Evolutionary conservation across 306 rosid species (phyloP), one percentile per base, ranked within the genome.

Genomic region (Chamaecrista fasciculata): DNA sequence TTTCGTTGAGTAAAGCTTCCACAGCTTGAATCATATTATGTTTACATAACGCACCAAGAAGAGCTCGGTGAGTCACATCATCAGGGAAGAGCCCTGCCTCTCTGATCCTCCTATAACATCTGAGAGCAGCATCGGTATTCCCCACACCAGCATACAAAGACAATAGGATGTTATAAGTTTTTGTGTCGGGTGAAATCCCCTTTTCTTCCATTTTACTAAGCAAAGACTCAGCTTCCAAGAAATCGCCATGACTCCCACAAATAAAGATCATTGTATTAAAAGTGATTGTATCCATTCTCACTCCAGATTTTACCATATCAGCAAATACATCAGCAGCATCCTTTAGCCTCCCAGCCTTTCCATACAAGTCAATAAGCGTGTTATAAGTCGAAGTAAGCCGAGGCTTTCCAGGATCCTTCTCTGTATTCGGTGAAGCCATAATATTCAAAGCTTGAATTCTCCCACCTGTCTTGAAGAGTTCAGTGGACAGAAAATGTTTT

Each of bases 381-480:
- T 94, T 94, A 70, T 80, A 94, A 1, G 98, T 94, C 25, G 88
- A 76, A 37, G 98, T 74, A 7, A 80, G 85, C 12, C 69, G 72
- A 33, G 97, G 92, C 75, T 85, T 90, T 56, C 42, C 65, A 0
- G 60, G 70, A 47, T 61, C 49, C 62, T 31, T 76, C 66, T 76
- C 90, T 8, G 42, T 15, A 19, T 62, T 75, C 36, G 18, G 25
- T 1, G 80, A 73, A 15, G 12, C 1, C 55, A 19, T 40, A 59
- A 2, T 2, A 55, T 74, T 75, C 24, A 83, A 77, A 42, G 40
- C 69, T 18, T 75, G 77, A 56, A 39, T 69, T 73, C 97, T 87
- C 57, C 82, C 82, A 69, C 97, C 96, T 1, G 80, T 84, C 94
- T 81, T 90, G 83, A 94, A 94, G 33, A 93, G 91, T 86, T 94